Conservation (phyloP, 306 rosid species). For the Crotalaria pallida region DNA sequence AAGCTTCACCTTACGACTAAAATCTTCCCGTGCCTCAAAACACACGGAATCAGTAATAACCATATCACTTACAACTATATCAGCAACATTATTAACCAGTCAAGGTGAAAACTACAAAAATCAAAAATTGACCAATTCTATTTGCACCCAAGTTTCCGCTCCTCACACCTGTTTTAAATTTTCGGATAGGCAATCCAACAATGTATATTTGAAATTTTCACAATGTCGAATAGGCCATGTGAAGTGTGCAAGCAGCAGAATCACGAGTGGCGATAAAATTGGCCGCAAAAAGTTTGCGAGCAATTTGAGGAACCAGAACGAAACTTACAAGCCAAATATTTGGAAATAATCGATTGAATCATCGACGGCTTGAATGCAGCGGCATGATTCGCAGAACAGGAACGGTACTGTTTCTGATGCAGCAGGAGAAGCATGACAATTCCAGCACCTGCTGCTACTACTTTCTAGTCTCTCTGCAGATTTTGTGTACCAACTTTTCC, state of each 20-base stretch:
- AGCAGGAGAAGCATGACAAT: conserved; percentile 39
- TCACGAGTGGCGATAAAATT: no score
- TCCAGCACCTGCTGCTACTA: conserved; percentile 54
- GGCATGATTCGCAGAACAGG: conserved; percentile 64
- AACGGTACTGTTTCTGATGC: conserved; percentile 30
- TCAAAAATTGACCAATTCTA: no score
- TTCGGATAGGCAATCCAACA: no score
- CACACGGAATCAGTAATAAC: neutral
- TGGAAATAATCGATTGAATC: conserved; percentile 63
- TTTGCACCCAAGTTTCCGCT: no score
- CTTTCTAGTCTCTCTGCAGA: conserved; percentile 23
- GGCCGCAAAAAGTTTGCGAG: neutral
- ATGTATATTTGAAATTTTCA: no score
- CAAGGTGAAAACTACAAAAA: neutral
- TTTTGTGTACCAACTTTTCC: conserved; percentile 33
- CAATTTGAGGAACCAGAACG: conserved; percentile 7
- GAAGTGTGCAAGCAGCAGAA: no score
- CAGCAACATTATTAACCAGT: no score
- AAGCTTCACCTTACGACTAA: neutral
- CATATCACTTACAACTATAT: neutral
- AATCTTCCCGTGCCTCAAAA: neutral
- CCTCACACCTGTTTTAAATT: no score
- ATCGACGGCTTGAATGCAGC: conserved; percentile 72
- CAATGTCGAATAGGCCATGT: no score
- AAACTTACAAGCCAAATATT: conserved; percentile 71